Base-by-base conservation (phyloP, 768 basidiomycete genomes). In the Collybiopsis confluens region DNA sequence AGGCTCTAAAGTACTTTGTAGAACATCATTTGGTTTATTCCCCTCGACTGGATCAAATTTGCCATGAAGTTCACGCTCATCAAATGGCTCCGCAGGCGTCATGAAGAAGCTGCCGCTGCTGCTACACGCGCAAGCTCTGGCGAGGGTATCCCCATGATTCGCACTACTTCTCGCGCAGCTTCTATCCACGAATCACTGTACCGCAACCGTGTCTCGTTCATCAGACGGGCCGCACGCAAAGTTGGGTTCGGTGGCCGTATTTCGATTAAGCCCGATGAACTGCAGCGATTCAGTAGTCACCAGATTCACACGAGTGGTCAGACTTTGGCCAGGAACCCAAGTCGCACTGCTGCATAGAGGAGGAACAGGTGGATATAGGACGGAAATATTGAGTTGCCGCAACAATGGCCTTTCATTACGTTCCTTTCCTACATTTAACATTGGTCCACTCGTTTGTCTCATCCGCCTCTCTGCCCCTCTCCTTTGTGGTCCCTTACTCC, bases 21-120 rank as follows among this genome's bases (percentile, higher is more conserved):
- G 94, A 89, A 98, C 75, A 89, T 97, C 59, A 62, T 95, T 53
- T 96, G 96, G 95, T 98, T 95, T 82, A 68, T 90, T 59, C 96
- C 96, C 48, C 85, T 98, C 46, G 96, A 98, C 71, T 81, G 83
- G 71, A 89, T 97, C 81, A 97, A 96, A 78, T 96, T 97, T 69
- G 89, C 78, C 30, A 94, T 98, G 90, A 94, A 96, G 76, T 89
- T 86, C 8, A 95, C 92, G 5, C 72, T 93, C 66, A 94, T 98
- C 81, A 88, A 87, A 72, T 75, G 58, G 59, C 83, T 94, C 65
- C 94, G 92, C 59, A 73, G 80, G 54, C 85, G 90, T 54, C 80
- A 77, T 43, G 62, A 69, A 24, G 66, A 68, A 61, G 71, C 75
- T 45, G 59, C 68, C 36, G 62, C 63, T 23, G 68, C 70, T 37